A percentile compares a stretch with the other conserved stretches of the same genome.
phyloP scores from a whole-genome alignment of 768 basidiomycete genomes.

The Boletus insuetus region DNA sequence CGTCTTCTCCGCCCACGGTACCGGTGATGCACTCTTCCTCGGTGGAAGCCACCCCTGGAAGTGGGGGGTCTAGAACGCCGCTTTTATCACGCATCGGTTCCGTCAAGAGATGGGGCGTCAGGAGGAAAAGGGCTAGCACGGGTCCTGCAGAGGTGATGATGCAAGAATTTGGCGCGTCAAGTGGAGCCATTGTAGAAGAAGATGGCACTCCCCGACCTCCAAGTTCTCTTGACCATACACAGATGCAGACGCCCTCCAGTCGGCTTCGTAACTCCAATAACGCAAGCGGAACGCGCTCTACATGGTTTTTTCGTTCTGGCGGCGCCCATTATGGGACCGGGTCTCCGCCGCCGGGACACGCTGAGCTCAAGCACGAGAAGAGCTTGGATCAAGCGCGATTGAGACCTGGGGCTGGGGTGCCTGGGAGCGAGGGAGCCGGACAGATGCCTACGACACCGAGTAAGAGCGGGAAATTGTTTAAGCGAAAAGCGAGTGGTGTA shows the following conservation, averaged over 20 bases:
- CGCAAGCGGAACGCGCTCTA: conserved; percentile 13
- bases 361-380: conserved; percentile 32
- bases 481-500: conserved; percentile 24
- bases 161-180: conserved; percentile 19
- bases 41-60: conserved; percentile 29
- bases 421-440: background rate
- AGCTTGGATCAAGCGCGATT: conserved; percentile 25
- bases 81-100: conserved; percentile 57
- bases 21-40: conserved; percentile 6
- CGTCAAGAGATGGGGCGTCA: conserved; percentile 52
- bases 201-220: conserved; percentile 31
- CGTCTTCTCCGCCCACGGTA: conserved; percentile 18
- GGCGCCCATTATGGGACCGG: conserved; percentile 45
- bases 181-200: conserved; percentile 7
- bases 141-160: conserved; percentile 37
- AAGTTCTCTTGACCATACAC: conserved; percentile 20
- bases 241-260: conserved; percentile 19
- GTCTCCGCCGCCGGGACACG: conserved; percentile 38
- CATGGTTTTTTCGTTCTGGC: conserved; percentile 53
- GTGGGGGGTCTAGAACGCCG: conserved; percentile 36
- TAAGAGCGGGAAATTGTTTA: conserved; percentile 21
- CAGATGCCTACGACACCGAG: conserved; percentile 27
- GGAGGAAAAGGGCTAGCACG: conserved; percentile 45
- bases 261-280: conserved; percentile 16
- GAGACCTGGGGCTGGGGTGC: conserved; percentile 15